Percentiles rank a stretch among this genome's conserved stretches.
Evolutionary conservation across 2,329 filamentous ascomycete species (phyloP).

Genomic region (Fusarium camptoceras): DNA sequence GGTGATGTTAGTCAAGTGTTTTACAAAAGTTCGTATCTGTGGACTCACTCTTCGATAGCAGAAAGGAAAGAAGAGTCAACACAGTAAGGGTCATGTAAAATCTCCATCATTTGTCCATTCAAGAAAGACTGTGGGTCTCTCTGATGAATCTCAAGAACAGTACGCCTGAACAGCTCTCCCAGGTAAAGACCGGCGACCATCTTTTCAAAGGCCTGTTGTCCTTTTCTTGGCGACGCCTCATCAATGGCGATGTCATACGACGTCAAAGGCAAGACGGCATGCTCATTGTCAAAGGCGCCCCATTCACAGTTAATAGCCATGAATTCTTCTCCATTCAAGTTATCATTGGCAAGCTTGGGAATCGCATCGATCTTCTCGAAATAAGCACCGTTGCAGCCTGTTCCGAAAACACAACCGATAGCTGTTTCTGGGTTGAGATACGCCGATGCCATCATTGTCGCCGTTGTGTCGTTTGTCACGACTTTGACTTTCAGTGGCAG

Average conservation of each 20-base stretch:
- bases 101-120: slow-evolving; percentile 51
- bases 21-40: rapidly evolving
- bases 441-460: slow-evolving; percentile 93
- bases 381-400: slow-evolving; percentile 97
- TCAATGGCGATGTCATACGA: slow-evolving; percentile 89
- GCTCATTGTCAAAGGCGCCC: slow-evolving; percentile 95
- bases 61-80: slow-evolving; percentile 95
- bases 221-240: slow-evolving; percentile 90
- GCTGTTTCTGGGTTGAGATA: slow-evolving; percentile 93
- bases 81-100: slow-evolving; percentile 86
- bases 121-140: slow-evolving; percentile 52
- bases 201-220: slow-evolving; percentile 96
- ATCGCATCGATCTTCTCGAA: slow-evolving; percentile 93
- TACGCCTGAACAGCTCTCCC: slow-evolving; percentile 91
- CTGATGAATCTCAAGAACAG: slow-evolving; percentile 84
- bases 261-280: slow-evolving; percentile 86
- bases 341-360: slow-evolving; percentile 92
- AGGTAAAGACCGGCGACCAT: slow-evolving; percentile 96
- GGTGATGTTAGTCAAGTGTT: rapidly evolving
- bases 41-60: slow-evolving; percentile 82
- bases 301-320: slow-evolving; percentile 99
- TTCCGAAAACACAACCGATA: slow-evolving; percentile 98
- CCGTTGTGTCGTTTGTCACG: slow-evolving; percentile 97
- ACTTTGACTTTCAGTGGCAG: slow-evolving; percentile 93
- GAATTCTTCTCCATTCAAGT: slow-evolving; percentile 77